phyloP scores from a whole-genome alignment of 257 asterid genomes.

The Nicotiana attenuata region DNA sequence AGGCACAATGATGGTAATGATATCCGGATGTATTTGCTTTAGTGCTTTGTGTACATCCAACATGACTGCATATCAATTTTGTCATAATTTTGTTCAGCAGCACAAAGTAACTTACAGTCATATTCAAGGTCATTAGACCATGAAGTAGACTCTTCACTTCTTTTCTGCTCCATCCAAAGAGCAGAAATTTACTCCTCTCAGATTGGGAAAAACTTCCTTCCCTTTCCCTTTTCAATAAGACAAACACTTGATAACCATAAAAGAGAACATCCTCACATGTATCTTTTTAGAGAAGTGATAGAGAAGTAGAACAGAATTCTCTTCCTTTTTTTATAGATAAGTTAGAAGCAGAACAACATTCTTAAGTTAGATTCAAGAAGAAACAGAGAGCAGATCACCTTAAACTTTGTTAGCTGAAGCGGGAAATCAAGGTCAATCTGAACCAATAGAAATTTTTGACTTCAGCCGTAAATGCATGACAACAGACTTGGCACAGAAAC shows the following conservation, averaged over 20 bases:
- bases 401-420: not conserved
- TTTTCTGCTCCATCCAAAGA: not conserved
- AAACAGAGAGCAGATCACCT: not conserved
- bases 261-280: not conserved
- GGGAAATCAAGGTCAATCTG: not conserved
- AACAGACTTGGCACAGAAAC: not conserved
- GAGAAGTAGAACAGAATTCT: not conserved
- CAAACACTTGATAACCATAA: not conserved
- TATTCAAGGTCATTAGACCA: not conserved
- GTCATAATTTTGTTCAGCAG: constrained; percentile 18
- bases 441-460: not conserved
- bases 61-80: constrained; percentile 54
- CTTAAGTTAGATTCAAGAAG: not conserved
- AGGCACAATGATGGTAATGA: constrained; percentile 75
- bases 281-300: not conserved
- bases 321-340: not conserved
- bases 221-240: not conserved
- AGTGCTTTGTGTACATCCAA: constrained; percentile 62
- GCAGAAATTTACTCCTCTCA: not conserved
- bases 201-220: not conserved
- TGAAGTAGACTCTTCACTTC: not conserved
- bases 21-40: constrained; percentile 51
- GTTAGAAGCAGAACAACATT: not conserved
- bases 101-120: not conserved
- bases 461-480: not conserved